Conservation (phyloP, 2,329 filamentous ascomycete species). For the Parafenestella ontariensis region DNA sequence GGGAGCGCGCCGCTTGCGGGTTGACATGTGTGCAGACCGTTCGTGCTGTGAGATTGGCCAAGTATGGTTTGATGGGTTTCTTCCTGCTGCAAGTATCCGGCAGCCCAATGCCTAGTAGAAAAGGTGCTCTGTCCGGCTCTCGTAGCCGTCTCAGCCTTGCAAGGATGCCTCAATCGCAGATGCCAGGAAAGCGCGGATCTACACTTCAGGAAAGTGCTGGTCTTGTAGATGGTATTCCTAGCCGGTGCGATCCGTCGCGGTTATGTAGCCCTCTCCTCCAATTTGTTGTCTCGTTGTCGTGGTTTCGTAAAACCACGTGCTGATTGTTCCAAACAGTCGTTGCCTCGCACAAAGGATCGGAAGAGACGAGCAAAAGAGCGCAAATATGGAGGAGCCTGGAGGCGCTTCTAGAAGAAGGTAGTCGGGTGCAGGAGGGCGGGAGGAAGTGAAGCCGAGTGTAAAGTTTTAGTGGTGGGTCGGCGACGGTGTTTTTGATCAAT, state of each 20-base stretch:
- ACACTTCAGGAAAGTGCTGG: neutral
- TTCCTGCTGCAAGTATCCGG: constrained; percentile 10
- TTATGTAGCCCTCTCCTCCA: constrained; percentile 17
- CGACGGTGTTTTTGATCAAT: neutral
- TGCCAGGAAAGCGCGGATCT: constrained; percentile 1
- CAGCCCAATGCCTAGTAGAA: neutral
- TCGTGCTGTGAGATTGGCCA: neutral
- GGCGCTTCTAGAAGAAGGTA: constrained; percentile 10
- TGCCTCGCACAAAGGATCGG: constrained; percentile 18
- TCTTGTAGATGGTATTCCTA: neutral
- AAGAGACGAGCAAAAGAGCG: constrained; percentile 4
- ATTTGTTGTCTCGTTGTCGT: constrained; percentile 24
- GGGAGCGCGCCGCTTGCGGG: constrained; percentile 76
- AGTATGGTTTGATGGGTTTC: neutral
- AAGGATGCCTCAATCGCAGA: constrained; percentile 1
- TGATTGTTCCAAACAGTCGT: constrained; percentile 24
- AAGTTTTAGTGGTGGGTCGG: constrained; percentile 9
- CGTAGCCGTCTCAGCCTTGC: constrained; percentile 7
- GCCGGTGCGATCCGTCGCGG: constrained; percentile 5
- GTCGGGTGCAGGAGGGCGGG: constrained; percentile 7
- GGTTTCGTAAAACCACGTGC: constrained; percentile 15
- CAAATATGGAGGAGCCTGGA: constrained; percentile 1
- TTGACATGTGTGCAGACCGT: constrained; percentile 33
- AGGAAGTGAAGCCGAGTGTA: constrained; percentile 5
- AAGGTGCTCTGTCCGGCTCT: neutral